phyloP scores from a whole-genome alignment of 306 rosid species.

The Inga laurina region DNA sequence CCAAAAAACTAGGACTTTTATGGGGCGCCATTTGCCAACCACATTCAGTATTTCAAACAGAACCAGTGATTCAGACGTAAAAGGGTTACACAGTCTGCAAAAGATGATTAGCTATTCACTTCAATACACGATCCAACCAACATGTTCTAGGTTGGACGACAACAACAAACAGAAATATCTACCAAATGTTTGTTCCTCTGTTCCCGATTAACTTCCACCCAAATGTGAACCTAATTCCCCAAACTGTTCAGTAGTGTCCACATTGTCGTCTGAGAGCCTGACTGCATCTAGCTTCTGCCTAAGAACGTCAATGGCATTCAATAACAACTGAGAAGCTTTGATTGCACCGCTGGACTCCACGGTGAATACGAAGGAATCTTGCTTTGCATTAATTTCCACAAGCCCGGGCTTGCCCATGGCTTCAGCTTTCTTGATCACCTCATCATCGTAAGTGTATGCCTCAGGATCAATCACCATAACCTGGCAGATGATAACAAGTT shows the following conservation, averaged over 20 bases:
- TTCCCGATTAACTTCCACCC: conserved; percentile 81
- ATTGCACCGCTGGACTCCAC: conserved; percentile 94
- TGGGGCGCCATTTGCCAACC: background rate
- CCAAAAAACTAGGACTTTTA: background rate
- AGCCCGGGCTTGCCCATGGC: conserved; percentile 97
- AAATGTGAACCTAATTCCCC: conserved; percentile 97
- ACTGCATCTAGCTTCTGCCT: conserved; percentile 94
- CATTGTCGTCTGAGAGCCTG: conserved; percentile 90
- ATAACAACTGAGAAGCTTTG: conserved; percentile 80
- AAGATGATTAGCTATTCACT: conserved; percentile 30
- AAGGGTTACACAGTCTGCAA: background rate
- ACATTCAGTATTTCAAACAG: background rate
- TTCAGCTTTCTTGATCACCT: conserved; percentile 92
- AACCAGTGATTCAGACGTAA: background rate
- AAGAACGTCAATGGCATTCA: conserved; percentile 91
- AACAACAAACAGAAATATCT: background rate
- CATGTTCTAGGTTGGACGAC: conserved; percentile 21
- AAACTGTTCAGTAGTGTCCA: conserved; percentile 92
- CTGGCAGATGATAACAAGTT: conserved; percentile 35
- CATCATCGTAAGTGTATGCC: conserved; percentile 91
- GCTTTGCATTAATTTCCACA: conserved; percentile 79
- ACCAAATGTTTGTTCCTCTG: background rate
- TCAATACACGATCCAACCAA: conserved; percentile 32
- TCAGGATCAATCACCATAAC: conserved; percentile 75
- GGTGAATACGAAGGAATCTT: conserved; percentile 88